A percentile compares a stretch with the other conserved stretches of the same genome.
Evolutionary conservation across 345 rosid genomes (phyloP).

Genomic region (Hirschfeldia incana): DNA sequence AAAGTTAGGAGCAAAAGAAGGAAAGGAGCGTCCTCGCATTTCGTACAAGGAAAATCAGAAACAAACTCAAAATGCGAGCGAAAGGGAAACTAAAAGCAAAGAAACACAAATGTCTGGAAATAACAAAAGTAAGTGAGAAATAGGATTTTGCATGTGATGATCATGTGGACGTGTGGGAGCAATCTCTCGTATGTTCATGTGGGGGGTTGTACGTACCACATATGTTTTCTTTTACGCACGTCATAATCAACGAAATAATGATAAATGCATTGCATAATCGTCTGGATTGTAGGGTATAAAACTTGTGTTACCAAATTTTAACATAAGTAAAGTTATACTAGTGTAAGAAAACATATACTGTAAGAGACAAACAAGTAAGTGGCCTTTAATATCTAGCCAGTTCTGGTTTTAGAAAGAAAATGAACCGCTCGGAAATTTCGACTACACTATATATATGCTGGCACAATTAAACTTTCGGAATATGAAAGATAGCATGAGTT

Average conservation of each 20-base stretch:
- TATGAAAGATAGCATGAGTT: constrained; percentile 12
- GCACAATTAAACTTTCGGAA: neutral
- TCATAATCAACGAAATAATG: neutral
- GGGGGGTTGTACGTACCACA: constrained; percentile 30
- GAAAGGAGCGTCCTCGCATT: constrained; percentile 5
- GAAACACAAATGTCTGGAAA: neutral
- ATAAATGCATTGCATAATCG: neutral
- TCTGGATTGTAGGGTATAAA: neutral
- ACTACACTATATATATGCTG: neutral
- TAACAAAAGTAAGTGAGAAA: neutral
- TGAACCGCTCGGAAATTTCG: constrained; percentile 29
- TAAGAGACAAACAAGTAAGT: neutral
- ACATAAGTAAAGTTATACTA: neutral
- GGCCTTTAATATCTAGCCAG: neutral
- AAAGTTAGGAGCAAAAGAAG: neutral
- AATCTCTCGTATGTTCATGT: constrained; percentile 30
- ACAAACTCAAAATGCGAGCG: constrained; percentile 30
- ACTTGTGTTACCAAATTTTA: neutral
- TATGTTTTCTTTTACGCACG: neutral
- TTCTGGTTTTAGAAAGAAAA: constrained; percentile 20
- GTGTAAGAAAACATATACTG: neutral
- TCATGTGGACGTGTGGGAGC: constrained; percentile 37
- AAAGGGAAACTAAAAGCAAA: constrained; percentile 10
- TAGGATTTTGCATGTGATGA: constrained; percentile 32
- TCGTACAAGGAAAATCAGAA: constrained; percentile 27